A percentile compares a stretch with the other conserved stretches of the same genome.
Evolutionary conservation across 2,329 filamentous ascomycete genomes (phyloP).

Genomic region (Daldinia eschscholtzii): DNA sequence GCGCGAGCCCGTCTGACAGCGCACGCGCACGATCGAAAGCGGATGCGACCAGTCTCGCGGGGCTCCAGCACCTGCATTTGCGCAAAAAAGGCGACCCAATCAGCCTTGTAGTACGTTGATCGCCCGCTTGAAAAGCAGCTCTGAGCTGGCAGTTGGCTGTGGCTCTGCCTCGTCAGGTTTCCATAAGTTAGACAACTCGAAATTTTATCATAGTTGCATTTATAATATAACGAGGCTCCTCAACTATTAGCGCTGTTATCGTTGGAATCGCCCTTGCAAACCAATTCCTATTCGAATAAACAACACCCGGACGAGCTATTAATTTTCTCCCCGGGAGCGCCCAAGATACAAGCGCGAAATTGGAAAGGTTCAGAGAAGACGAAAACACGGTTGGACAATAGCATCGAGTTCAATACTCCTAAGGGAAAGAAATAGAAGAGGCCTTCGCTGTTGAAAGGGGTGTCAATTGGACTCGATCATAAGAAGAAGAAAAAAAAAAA

Average conservation of each 20-base stretch:
- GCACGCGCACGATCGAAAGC: constrained; percentile 37
- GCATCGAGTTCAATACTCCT: neutral
- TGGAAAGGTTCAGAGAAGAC: neutral
- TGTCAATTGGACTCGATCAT: neutral
- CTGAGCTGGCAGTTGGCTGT: constrained; percentile 33
- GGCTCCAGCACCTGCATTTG: constrained; percentile 37
- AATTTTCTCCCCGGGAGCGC: neutral
- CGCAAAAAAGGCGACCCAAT: constrained; percentile 31
- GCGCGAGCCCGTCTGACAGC: constrained; percentile 37
- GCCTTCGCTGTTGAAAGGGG: neutral
- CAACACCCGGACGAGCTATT: constrained; percentile 10
- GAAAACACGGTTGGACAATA: neutral
- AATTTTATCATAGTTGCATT: constrained; percentile 14
- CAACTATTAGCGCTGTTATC: constrained; percentile 11
- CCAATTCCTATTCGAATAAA: constrained; percentile 13
- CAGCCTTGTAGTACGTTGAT: constrained; percentile 20
- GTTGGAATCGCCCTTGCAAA: constrained; percentile 24
- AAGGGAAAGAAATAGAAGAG: neutral
- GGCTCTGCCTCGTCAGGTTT: constrained; percentile 27
- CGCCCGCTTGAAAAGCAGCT: constrained; percentile 26
- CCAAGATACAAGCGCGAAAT: neutral
- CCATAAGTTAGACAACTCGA: constrained; percentile 16
- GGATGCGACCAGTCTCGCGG: constrained; percentile 36
- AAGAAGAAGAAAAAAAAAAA: too few relatives aligned
- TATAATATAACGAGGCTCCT: neutral